Evolutionary conservation across 2,329 filamentous ascomycete genomes (phyloP), one percentile per base, ranked within the genome.

Genomic region (Alternaria ethzedia): DNA sequence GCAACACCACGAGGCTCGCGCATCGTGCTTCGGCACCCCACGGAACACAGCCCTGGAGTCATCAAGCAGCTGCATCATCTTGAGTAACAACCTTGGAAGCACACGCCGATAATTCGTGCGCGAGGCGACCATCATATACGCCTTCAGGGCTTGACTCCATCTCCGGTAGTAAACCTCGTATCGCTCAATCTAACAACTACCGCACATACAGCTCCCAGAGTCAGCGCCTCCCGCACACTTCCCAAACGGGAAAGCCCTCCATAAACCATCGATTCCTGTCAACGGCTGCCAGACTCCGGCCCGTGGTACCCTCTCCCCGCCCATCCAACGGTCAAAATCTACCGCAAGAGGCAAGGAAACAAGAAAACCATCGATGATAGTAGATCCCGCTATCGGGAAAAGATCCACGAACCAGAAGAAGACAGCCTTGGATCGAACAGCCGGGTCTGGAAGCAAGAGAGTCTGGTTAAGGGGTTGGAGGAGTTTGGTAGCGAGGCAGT

Each of bases 221-320:
- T 36, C 32, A 36, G 32, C 32, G 32, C 32, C 10, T 52, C 23
- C n/a, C 47, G 12, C 32, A 32, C 32, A 44, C 6, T 51, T 45
- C 59, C 54, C 4, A 61, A 57, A 61, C 30, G 43, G 54, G 59
- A 47, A 61, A 23, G 26, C n/a, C 36, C 21, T 4, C 3, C 20
- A 46, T 21, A 32, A 46, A 11, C 46, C 54, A 52, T 61, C 21
- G 59, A 58, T 61, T 17, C 45, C 36, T 5, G 59, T 43, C 56
- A 52, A 61, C 58, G 58, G 58, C 58, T 57, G 58, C 32, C 58
- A 57, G 20, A 61, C 20, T 15, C 52, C 32, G 41, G n/a, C 28
- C 36, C 17, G 28, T 17, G 52, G 52, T 36, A 45, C 45, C 5
- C 32, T 47, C 23, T 44, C n/a, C 30, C 45, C 6, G 17, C 50